Evolutionary conservation across 2,329 filamentous ascomycete species (phyloP), one percentile per base, ranked within the genome.

Genomic region (Penicillium hordei): DNA sequence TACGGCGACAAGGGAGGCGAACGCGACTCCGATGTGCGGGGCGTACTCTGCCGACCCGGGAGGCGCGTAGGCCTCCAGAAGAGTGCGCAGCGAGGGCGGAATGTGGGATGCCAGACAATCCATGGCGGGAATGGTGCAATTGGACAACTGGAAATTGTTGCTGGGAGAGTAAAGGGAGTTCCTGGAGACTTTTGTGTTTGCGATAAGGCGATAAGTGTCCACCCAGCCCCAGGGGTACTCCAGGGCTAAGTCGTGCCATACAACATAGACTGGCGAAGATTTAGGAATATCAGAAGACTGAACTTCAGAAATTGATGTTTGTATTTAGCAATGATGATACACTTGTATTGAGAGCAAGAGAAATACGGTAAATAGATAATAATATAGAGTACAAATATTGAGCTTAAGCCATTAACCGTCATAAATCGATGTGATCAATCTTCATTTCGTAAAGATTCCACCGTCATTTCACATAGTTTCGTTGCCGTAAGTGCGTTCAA

Each of bases 141-240:
- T 66, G 63, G 44, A 55, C 48, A 55, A 55, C 49, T 58, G 38
- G 52, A n/a, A 40, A 38, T 23, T 44, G 31, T 39, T 31, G 55
- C 44, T 48, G 33, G n/a, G 23, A 43, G 56, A 42, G 85, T 2
- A 70, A 83, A 9, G 80, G 80, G 1, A n/a, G 45, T 48, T 36
- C 21, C 15, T 48, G 62, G 68, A 4, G 65, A 56, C 57, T 58
- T 64, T 59, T 46, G 33, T 48, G 55, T 58, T 53, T 25, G 51
- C 58, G 60, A 60, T 63, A 59, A 62, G 29, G 25, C 46, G 53
- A 56, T 56, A 52, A 52, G 19, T 15, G n/a, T 27, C 36, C 36
- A 19, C 33, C 13, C 15, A 5, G 34, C 17, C 8, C 10, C 36
- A 9, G 36, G 36, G 36, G 9, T 39, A 19, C n/a, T 38, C 17